Percentiles rank a stretch among this genome's conserved stretches.
Conservation (phyloP, 2,329 filamentous ascomycete species). For the Fusarium nematophilum region DNA sequence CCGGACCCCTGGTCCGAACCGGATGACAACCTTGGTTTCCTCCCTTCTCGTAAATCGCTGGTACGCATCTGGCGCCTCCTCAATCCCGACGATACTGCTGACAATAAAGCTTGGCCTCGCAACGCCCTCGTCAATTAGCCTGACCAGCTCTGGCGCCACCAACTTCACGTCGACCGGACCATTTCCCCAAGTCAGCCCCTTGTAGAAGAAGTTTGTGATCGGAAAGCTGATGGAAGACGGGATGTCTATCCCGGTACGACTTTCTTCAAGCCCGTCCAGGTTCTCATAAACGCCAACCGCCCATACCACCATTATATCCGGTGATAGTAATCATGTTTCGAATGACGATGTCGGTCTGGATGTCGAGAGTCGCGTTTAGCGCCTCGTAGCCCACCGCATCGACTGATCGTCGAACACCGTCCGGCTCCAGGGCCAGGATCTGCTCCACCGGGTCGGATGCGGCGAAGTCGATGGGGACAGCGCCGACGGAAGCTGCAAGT, state of each 20-base stretch:
- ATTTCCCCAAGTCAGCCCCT: too few species aligned
- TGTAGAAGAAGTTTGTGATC: too few species aligned
- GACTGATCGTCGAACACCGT: too few species aligned
- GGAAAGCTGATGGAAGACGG: too few species aligned
- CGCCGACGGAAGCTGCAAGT: slow-evolving; percentile 69
- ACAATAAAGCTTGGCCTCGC: slow-evolving; percentile 1
- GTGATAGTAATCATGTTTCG: too few species aligned
- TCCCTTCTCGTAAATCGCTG: neutral
- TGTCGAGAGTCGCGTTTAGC: too few species aligned
- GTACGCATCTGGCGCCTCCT: slow-evolving; percentile 2
- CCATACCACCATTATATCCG: neutral
- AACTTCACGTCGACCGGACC: too few species aligned
- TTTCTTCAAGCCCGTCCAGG: too few species aligned
- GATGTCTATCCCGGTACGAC: too few species aligned
- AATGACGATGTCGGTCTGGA: too few species aligned
- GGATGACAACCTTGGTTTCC: slow-evolving; percentile 1
- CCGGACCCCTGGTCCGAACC: too few species aligned
- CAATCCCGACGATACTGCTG: neutral
- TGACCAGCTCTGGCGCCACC: slow-evolving; percentile 1
- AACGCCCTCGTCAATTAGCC: neutral
- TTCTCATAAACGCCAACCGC: slow-evolving; percentile 2
- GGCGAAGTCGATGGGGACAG: slow-evolving; percentile 69
- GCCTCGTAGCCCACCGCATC: too few species aligned
- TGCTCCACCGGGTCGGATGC: slow-evolving; percentile 67
- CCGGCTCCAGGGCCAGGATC: slow-evolving; percentile 49